These are phyloP conservation scores for Wallacemonas sp. DNA, from an alignment of 208 protist genomes.

Conservation along the genomic window DNA sequence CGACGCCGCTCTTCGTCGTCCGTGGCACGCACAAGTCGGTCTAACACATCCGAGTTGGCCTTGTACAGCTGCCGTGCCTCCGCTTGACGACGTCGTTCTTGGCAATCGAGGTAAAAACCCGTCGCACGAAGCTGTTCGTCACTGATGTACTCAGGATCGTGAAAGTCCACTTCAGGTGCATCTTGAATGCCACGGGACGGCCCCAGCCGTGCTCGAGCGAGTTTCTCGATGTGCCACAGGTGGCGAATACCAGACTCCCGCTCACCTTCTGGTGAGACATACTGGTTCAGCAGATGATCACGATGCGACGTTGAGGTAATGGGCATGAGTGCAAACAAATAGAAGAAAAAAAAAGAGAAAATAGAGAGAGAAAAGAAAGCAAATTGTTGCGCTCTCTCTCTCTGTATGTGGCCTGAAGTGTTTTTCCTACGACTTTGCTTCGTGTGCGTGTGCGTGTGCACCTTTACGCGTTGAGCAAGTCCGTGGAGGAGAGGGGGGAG, in stretches of 20 bases:
- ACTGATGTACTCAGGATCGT: constrained; percentile 23
- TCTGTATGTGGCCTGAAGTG: neutral
- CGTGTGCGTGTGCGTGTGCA: no score
- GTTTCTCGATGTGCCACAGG: constrained; percentile 64
- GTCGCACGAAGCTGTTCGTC: constrained; percentile 18
- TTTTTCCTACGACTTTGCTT: no score
- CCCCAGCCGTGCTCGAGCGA: constrained; percentile 47
- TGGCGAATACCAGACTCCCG: constrained; percentile 54
- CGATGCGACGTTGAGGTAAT: neutral
- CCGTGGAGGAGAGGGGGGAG: no score
- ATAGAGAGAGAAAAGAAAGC: constrained; percentile 3
- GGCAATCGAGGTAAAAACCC: constrained; percentile 29
- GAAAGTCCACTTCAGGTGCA: constrained; percentile 55
- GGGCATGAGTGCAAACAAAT: neutral
- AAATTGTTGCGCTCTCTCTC: neutral
- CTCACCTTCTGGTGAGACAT: constrained; percentile 12
- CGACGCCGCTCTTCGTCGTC: constrained; percentile 26
- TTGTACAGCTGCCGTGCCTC: constrained; percentile 39
- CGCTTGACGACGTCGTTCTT: constrained; percentile 34
- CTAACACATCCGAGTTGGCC: constrained; percentile 33
- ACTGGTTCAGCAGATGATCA: neutral
- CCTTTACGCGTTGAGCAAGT: no score
- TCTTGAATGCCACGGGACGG: constrained; percentile 44
- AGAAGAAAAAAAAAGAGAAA: neutral
- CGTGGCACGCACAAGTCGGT: constrained; percentile 36